phyloP scores from a whole-genome alignment of 495 filamentous ascomycete species.

The Neurospora pannonica region DNA sequence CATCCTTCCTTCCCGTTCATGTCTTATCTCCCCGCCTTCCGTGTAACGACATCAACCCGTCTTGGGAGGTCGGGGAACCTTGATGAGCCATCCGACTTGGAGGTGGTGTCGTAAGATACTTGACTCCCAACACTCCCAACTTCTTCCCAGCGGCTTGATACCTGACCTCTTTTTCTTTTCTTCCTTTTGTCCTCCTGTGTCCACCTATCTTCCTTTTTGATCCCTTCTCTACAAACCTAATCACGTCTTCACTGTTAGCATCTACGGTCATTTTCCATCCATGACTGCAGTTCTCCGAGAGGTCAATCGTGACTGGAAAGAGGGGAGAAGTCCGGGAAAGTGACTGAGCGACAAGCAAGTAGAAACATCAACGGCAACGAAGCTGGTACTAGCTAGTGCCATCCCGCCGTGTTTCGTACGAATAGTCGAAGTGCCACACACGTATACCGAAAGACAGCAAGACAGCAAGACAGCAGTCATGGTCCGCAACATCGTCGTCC shows the following conservation, averaged over 20 bases:
- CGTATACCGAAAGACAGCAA: neutral
- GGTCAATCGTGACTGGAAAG: neutral
- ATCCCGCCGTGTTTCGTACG: neutral
- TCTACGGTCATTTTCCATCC: neutral
- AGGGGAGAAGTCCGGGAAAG: neutral
- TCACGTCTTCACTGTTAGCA: neutral
- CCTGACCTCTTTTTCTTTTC: neutral
- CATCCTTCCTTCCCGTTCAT: neutral
- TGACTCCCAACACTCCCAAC: neutral
- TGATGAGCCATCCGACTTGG: neutral
- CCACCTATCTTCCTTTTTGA: neutral
- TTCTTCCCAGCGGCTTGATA: neutral
- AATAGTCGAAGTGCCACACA: neutral
- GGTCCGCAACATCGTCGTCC: constrained; percentile 94
- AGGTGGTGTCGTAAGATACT: neutral
- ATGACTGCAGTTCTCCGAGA: neutral
- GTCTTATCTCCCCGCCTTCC: neutral
- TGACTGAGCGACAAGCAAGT: neutral
- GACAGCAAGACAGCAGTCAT: constrained; percentile 23
- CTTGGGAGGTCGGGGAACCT: neutral
- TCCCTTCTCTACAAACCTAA: neutral
- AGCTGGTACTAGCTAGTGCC: neutral
- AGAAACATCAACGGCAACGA: neutral
- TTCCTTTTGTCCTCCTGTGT: neutral
- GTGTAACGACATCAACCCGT: neutral